Percentiles rank a stretch among this genome's conserved stretches.
Evolutionary conservation across 345 rosid species (phyloP).

Genomic region (Eucalyptus sp.): DNA sequence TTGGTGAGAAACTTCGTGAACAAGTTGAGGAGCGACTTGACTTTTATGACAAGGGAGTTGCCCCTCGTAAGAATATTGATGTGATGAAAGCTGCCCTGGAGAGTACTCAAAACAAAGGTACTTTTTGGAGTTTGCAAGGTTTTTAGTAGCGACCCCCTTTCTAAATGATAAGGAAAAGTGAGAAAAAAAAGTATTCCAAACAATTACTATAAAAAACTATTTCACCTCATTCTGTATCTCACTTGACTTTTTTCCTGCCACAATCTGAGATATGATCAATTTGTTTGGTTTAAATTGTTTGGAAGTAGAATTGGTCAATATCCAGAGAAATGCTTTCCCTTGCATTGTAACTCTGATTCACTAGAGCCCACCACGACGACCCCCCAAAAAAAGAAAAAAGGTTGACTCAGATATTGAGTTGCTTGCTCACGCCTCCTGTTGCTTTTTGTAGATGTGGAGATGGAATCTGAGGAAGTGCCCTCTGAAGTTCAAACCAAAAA

Average conservation of each 20-base stretch:
- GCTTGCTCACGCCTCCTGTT: neutral
- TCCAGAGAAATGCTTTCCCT: neutral
- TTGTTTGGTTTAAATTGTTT: neutral
- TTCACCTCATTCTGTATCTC: neutral
- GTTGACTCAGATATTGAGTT: neutral
- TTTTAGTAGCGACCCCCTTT: neutral
- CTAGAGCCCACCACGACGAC: neutral
- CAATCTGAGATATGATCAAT: neutral
- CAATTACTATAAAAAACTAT: neutral
- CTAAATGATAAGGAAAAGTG: neutral
- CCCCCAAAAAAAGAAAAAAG: too few relatives aligned
- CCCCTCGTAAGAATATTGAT: conserved; percentile 92
- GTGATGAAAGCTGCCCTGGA: conserved; percentile 82
- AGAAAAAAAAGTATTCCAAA: neutral
- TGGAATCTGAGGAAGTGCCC: conserved; percentile 38
- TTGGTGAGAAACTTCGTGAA: conserved; percentile 88
- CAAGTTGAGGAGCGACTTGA: conserved; percentile 93
- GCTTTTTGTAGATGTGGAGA: conserved; percentile 9
- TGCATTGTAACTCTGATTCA: neutral
- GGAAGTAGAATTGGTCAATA: neutral
- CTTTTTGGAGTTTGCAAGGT: neutral
- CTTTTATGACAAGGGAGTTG: conserved; percentile 91
- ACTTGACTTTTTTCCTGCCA: neutral
- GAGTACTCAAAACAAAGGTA: conserved; percentile 42
- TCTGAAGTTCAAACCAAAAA: conserved; percentile 36